Evolutionary conservation across 2,329 filamentous ascomycete species (phyloP).

Genomic region (Leptographium lundbergii): DNA sequence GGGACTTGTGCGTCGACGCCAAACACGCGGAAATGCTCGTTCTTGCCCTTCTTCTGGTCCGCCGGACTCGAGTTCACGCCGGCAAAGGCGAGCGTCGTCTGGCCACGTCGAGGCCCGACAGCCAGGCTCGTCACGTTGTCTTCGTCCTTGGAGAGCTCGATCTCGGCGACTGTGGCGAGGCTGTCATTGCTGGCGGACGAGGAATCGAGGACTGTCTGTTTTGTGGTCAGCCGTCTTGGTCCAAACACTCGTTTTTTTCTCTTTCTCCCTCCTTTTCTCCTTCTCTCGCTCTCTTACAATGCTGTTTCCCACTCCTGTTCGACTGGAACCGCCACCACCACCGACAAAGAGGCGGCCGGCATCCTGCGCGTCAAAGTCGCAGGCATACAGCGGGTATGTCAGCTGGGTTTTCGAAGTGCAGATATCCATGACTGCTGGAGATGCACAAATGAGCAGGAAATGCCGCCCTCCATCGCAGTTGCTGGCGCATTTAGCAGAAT

Average conservation of each 20-base stretch:
- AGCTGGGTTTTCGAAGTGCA: constrained; percentile 51
- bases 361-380: constrained; percentile 78
- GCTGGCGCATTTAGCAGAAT: neutral
- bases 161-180: constrained; percentile 53
- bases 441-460: neutral
- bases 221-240: neutral
- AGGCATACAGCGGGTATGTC: constrained; percentile 73
- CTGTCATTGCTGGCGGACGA: constrained; percentile 45
- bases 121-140: constrained; percentile 81
- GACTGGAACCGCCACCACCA: constrained; percentile 74
- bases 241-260: neutral
- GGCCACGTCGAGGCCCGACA: constrained; percentile 47
- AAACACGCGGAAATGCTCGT: constrained; percentile 74
- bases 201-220: constrained; percentile 59
- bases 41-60: constrained; percentile 62
- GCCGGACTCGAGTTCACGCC: constrained; percentile 73
- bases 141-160: constrained; percentile 70
- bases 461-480: neutral
- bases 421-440: constrained; percentile 17
- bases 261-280: neutral
- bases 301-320: constrained; percentile 75
- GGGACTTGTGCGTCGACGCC: constrained; percentile 33
- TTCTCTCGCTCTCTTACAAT: constrained; percentile 43
- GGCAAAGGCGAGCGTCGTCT: constrained; percentile 48
- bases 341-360: constrained; percentile 65